Percentiles rank a stretch among this genome's conserved stretches.
Evolutionary conservation across 2,329 filamentous ascomycete genomes (phyloP).

Genomic region (Colletotrichum sp.): DNA sequence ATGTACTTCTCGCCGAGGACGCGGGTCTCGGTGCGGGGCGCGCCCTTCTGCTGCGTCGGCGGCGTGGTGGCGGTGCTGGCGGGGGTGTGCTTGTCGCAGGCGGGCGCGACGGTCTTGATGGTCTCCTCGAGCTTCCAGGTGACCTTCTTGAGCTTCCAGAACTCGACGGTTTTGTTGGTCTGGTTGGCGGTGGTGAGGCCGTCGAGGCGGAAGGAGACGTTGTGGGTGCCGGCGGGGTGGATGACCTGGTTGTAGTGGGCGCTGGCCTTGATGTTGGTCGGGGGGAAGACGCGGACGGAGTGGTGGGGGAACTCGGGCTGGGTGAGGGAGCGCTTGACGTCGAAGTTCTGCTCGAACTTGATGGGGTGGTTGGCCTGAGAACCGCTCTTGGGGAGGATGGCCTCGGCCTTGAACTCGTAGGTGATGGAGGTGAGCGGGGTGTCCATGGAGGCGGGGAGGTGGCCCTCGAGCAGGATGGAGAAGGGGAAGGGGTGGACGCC

Average conservation of each 20-base stretch:
- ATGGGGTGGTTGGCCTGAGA: slow-evolving; percentile 38
- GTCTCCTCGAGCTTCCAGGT: slow-evolving; percentile 94
- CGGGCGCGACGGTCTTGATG: slow-evolving; percentile 77
- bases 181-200: slow-evolving; percentile 78
- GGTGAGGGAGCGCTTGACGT: slow-evolving; percentile 78
- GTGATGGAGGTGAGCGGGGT: slow-evolving; percentile 74
- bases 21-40: slow-evolving; percentile 76
- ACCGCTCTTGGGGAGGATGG: slow-evolving; percentile 55
- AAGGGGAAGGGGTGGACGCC: slow-evolving; percentile 83
- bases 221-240: slow-evolving; percentile 84
- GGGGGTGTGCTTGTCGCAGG: slow-evolving; percentile 77
- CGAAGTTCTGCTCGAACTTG: slow-evolving; percentile 70
- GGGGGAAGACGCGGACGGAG: slow-evolving; percentile 92
- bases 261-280: slow-evolving; percentile 89
- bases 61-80: slow-evolving; percentile 42
- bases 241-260: slow-evolving; percentile 84
- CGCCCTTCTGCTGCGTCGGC: slow-evolving; percentile 60
- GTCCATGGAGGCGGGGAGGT: slow-evolving; percentile 84
- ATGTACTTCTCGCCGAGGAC: slow-evolving; percentile 82
- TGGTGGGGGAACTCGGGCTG: slow-evolving; percentile 81
- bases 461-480: slow-evolving; percentile 82
- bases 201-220: slow-evolving; percentile 79
- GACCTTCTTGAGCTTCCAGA: slow-evolving; percentile 89
- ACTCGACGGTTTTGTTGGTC: slow-evolving; percentile 73
- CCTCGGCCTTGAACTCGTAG: slow-evolving; percentile 78